Evolutionary conservation across 805 yeast species (phyloP).

Genomic region (Myxozyma sirexii): DNA sequence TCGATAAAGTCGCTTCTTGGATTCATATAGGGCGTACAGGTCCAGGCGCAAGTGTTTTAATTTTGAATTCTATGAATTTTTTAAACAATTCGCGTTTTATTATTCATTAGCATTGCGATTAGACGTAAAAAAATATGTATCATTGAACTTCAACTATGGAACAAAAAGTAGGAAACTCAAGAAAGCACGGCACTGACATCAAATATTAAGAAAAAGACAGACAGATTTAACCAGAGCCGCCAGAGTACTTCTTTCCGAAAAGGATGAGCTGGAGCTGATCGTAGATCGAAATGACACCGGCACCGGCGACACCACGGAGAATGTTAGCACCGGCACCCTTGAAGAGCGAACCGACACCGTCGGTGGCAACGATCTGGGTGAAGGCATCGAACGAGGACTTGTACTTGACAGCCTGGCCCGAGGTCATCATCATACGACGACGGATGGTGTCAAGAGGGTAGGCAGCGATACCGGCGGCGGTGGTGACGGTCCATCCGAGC

Average conservation of each 20-base stretch:
- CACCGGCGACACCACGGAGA: constrained; percentile 99
- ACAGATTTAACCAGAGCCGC: constrained; percentile 33
- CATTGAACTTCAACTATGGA: constrained; percentile 10
- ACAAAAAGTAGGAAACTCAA: constrained; percentile 8
- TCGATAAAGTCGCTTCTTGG: no score
- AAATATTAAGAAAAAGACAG: not conserved
- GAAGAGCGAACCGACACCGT: constrained; percentile 91
- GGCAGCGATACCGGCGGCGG: constrained; percentile 98
- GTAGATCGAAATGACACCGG: constrained; percentile 97
- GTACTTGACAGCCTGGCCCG: constrained; percentile 98
- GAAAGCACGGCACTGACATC: constrained; percentile 4
- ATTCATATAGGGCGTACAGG: no score
- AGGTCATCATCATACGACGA: constrained; percentile 99
- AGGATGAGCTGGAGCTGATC: constrained; percentile 94
- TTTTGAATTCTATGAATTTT: no score
- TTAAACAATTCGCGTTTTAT: not conserved
- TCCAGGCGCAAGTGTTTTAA: no score
- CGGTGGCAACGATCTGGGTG: constrained; percentile 90
- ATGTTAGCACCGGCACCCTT: constrained; percentile 99
- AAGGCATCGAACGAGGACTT: constrained; percentile 93
- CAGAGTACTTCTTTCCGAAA: constrained; percentile 91
- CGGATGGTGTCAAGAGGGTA: constrained; percentile 99
- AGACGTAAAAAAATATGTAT: not conserved
- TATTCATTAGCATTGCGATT: not conserved
- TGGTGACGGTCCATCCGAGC: constrained; percentile 97